Evolutionary conservation across 75 land plant species (phyloP), one percentile per base, ranked within the genome.

Genomic region (Gnetum montanum): DNA sequence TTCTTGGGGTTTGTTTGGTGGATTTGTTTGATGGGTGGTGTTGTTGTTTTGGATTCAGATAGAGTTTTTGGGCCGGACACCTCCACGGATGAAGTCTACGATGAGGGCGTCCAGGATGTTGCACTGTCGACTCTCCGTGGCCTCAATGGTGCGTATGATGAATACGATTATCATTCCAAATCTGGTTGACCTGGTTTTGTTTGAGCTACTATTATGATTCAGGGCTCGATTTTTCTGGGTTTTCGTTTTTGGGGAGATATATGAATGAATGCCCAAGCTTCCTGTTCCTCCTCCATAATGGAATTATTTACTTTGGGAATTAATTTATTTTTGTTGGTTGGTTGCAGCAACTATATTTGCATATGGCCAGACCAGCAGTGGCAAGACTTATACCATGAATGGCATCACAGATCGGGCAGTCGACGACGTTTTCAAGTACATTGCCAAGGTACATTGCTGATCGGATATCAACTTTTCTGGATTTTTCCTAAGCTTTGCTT

Each of bases 311-410:
- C n/a, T n/a, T n/a, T n/a, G n/a, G n/a, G n/a, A n/a, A n/a, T n/a
- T n/a, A n/a, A n/a, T n/a, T n/a, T n/a, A n/a, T n/a, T n/a, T n/a
- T 6, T 30, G 24, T 31, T 20, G 37, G 10, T 8, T 31, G 49
- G 38, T 4, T 49, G 45, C 80, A 93, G 98, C 98, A 35, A 93
- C 86, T 23, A 71, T 93, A 46, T 93, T 93, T 85, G 98, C 98
- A 6, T 93, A 93, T 73, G 98, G 98, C 2, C 98, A 93, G 64
- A 93, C 98, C 40, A 89, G 98, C 79, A 93, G 98, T 64, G 98
- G 98, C 44, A 93, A 93, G 62, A 93, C 98, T 12, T 89, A 69
- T 60, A 93, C 98, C 4, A 93, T 93, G 98, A 64, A 60, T 49
- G 98, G 98, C 40, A 80, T 93, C 53, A 88, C 92, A 11, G 90